phyloP scores from a whole-genome alignment of 1,284 basidiomycete genomes.

The Melampsora americana region DNA sequence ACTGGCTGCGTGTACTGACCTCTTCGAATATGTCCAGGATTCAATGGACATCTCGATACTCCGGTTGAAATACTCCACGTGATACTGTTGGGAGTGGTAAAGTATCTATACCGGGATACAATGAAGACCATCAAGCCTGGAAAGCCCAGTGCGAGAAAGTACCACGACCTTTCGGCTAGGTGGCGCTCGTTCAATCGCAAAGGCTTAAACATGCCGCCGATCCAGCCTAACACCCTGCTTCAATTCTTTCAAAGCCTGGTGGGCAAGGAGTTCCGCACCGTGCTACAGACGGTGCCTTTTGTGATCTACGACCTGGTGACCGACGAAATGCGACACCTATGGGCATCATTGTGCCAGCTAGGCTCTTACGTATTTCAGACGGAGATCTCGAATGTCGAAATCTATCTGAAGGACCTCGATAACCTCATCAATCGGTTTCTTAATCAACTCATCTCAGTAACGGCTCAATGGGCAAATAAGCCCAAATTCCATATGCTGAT shows the following conservation, averaged over 20 bases:
- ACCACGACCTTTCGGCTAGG: slow-evolving; percentile 48
- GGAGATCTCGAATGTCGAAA: slow-evolving; percentile 52
- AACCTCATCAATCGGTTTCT: slow-evolving; percentile 53
- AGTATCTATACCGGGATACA: slow-evolving; percentile 56
- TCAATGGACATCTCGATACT: slow-evolving; percentile 54
- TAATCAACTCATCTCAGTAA: slow-evolving; percentile 50
- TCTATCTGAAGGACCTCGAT: slow-evolving; percentile 48
- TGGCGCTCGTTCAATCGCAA: slow-evolving; percentile 49
- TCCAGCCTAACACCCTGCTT: slow-evolving; percentile 51
- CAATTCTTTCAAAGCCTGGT: slow-evolving; percentile 53
- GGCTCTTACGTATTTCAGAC: slow-evolving; percentile 56
- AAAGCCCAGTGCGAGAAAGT: slow-evolving; percentile 44
- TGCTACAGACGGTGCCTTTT: slow-evolving; percentile 56
- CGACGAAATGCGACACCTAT: slow-evolving; percentile 48
- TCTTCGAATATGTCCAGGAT: too few relatives aligned
- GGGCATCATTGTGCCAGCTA: slow-evolving; percentile 53
- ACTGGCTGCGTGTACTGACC: too few relatives aligned
- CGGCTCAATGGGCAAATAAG: slow-evolving; percentile 56
- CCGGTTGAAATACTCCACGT: slow-evolving; percentile 56
- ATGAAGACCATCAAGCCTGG: slow-evolving; percentile 47
- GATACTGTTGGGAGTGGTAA: slow-evolving; percentile 55
- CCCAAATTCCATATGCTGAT: slow-evolving; percentile 54
- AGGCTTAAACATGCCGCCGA: slow-evolving; percentile 49
- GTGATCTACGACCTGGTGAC: slow-evolving; percentile 53
- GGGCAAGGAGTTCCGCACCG: slow-evolving; percentile 54